phyloP scores from a whole-genome alignment of 2,329 filamentous ascomycete species.

The Fusarium coffeatum region DNA sequence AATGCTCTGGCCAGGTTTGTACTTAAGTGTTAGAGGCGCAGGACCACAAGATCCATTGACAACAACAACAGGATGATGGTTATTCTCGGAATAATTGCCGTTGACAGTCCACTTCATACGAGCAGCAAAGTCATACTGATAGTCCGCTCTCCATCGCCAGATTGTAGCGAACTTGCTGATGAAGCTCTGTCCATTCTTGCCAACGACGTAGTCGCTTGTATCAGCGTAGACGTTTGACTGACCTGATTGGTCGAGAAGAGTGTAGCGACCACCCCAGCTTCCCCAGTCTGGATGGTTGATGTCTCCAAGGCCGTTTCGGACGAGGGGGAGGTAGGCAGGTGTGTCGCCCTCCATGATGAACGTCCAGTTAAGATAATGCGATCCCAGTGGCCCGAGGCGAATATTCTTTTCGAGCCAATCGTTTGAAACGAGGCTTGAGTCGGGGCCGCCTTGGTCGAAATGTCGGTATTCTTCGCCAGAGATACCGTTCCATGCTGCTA shows the following conservation, averaged over 20 bases:
- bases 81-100: not conserved
- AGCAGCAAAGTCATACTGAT: slow-evolving; percentile 26
- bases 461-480: slow-evolving; percentile 13
- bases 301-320: slow-evolving; percentile 5
- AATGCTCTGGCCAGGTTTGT: not conserved
- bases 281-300: slow-evolving; percentile 24
- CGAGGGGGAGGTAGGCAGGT: not conserved
- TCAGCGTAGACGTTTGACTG: slow-evolving; percentile 12
- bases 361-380: slow-evolving; percentile 6
- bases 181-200: slow-evolving; percentile 1
- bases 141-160: slow-evolving; percentile 22
- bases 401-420: slow-evolving; percentile 16
- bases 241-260: not conserved
- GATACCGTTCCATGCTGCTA: slow-evolving; percentile 68
- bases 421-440: slow-evolving; percentile 1
- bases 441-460: slow-evolving; percentile 18
- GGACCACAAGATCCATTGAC: not conserved
- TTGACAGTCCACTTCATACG: slow-evolving; percentile 22
- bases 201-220: slow-evolving; percentile 6
- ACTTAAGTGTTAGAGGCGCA: not conserved
- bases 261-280: slow-evolving; percentile 24
- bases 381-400: slow-evolving; percentile 6
- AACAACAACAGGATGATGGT: not conserved
- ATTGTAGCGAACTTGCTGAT: slow-evolving; percentile 23
- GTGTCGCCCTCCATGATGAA: slow-evolving; percentile 31